Evolutionary conservation across 495 filamentous ascomycete species (phyloP).

Genomic region (Xylaria venustula): DNA sequence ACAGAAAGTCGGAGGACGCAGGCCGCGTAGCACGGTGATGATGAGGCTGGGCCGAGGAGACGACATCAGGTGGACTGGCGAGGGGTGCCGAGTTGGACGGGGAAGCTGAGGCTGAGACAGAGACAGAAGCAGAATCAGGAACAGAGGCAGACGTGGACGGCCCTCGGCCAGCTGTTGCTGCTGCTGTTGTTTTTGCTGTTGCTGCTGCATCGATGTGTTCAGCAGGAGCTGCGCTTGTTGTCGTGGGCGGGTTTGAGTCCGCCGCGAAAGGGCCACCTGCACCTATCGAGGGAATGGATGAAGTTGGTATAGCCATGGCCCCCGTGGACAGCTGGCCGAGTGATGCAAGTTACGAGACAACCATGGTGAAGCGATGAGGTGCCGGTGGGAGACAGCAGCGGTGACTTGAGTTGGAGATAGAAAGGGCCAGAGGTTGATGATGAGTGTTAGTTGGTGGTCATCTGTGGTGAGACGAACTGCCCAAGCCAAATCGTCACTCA

Average conservation of each 20-base stretch:
- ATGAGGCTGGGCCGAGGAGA: conserved; percentile 18
- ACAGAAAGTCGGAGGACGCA: conserved; percentile 40
- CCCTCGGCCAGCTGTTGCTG: not conserved
- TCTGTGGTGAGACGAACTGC: too few relatives aligned
- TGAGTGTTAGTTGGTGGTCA: too few relatives aligned
- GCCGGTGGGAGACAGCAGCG: not conserved
- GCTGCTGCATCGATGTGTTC: not conserved
- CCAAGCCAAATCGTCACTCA: too few relatives aligned
- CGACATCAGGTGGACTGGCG: conserved; percentile 23
- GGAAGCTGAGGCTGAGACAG: not conserved
- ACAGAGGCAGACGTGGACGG: not conserved
- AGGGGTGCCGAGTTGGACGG: conserved; percentile 27
- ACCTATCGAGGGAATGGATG: conserved; percentile 21
- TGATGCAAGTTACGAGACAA: conserved; percentile 8
- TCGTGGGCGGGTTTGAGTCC: conserved; percentile 6
- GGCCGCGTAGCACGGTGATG: conserved; percentile 34
- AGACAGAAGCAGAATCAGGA: not conserved
- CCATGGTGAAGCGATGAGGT: not conserved
- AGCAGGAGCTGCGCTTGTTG: not conserved
- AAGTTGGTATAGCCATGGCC: conserved; percentile 21
- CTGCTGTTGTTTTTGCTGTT: too few relatives aligned
- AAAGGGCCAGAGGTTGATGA: too few relatives aligned
- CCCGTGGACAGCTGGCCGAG: conserved; percentile 18
- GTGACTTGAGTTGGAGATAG: too few relatives aligned
- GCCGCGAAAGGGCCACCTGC: conserved; percentile 18